Conservation (phyloP, 83 land plant genomes). For the Thuja plicata region DNA sequence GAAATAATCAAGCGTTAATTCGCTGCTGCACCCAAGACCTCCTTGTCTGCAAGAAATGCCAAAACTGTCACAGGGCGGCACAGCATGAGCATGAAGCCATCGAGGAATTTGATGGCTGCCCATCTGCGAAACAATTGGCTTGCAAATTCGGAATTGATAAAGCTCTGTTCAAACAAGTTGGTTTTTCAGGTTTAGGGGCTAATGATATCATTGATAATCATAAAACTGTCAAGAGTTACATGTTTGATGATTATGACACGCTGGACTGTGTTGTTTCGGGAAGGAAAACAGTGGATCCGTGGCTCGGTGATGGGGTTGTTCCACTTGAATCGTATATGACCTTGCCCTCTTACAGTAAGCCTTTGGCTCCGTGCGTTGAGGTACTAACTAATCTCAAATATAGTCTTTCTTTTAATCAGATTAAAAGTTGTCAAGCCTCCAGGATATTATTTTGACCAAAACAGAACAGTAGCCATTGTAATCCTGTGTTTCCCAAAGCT, state of each 20-base stretch:
- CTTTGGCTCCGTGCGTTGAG: background rate
- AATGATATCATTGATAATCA: background rate
- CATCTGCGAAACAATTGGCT: constrained; percentile 41
- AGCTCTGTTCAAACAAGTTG: background rate
- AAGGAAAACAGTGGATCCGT: background rate
- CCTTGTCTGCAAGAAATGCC: constrained; percentile 61
- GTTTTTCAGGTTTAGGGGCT: background rate
- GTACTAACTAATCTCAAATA: background rate
- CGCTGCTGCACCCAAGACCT: constrained; percentile 45
- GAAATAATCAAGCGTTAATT: constrained; percentile 36
- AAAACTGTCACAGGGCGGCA: constrained; percentile 19
- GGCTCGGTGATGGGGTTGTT: background rate
- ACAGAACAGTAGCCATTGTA: background rate
- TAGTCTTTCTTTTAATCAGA: background rate
- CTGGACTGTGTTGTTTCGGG: background rate
- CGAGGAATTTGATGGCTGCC: constrained; percentile 54
- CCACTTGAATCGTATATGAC: background rate
- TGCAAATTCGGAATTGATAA: constrained; percentile 36
- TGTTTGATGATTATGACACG: background rate
- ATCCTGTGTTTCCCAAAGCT: background rate
- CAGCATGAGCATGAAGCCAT: constrained; percentile 47
- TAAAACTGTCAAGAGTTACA: background rate
- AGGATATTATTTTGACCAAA: background rate
- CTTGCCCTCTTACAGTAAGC: background rate
- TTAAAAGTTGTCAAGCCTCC: background rate